Evolutionary conservation across 495 filamentous ascomycete genomes (phyloP), one percentile per base, ranked within the genome.

Genomic region (Aspergillus wentii): DNA sequence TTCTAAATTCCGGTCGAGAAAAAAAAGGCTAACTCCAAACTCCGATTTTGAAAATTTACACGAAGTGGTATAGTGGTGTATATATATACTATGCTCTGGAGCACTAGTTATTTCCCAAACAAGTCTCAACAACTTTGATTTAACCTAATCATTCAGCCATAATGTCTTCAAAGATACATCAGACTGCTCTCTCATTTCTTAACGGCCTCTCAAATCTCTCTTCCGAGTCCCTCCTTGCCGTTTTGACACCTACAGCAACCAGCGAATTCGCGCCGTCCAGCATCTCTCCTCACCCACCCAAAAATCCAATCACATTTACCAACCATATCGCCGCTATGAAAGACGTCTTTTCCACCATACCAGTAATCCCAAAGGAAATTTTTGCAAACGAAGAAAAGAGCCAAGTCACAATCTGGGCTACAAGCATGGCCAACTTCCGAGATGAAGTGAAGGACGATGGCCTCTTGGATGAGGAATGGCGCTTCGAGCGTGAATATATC

Each of bases 401-500:
- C 23, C 41, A 51, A 26, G 54, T 62, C 15, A 48, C 45, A 17
- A 48, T 62, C 33, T 59, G 42, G 49, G 53, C 54, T 18, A 55
- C 48, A 4, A 46, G 48, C 33, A 9, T 25, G 32, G 28, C 51
- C 0, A 33, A 17, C 1, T 51, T 51, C 17, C 23, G 33, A 1
- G 33, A 51, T 4, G 43, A 49, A 15, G 48, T 40, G 1, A 44
- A 35, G 30, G 58, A 48, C 10, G 41, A 49, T 5, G 48, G 36
- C 15, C 10, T 42, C 9, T 34, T 48, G 1, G 44, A 35, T 9
- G 49, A 50, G 13, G 54, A 59, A 8, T 51, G 47, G 47, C 27
- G 5, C 1, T 51, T 33, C 32, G 10, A 48, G 39, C 44, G 45
- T 3, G 59, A 67, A 41, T 67, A 69, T 41, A 57, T 69, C n/a